Base-by-base conservation (phyloP, 306 rosid species). In the Vicia sativa region DNA sequence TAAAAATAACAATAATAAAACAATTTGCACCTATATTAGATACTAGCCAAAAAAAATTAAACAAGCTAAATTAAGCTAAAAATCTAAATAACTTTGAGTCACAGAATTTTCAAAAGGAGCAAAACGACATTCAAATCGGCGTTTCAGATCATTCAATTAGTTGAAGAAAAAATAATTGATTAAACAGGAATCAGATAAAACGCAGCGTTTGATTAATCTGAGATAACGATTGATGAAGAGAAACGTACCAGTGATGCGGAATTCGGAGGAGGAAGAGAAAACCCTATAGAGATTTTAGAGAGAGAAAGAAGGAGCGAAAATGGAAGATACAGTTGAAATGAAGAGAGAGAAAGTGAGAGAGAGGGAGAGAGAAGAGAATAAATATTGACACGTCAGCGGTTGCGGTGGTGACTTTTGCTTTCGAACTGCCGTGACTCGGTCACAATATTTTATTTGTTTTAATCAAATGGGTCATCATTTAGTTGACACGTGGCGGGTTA, bases 201-300 rank as follows among this genome's bases (percentile, higher is more conserved):
- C 68, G 59, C 38, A 21, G 45, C 75, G 65, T 69, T 45, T 10
- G 38, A 55, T 26, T 13, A 60, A 45, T 35, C 42, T 26, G 25
- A 7, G 63, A 67, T 45, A 21, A 9, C 11, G 61, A 45, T 63
- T 53, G 5, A 74, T 9, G 26, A 55, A 34, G 16, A 70, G 35
- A 35, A 74, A 78, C 86, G 74, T 85, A 90, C 95, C 91, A 34
- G 76, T 26, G 77, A 76, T 5, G 70, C 34, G 65, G 81, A 71
- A 62, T 83, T 86, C 21, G 71, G 78, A 85, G 96, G 77, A 78
- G 77, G 75, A 73, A 68, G 77, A 75, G 88, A 75, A 93, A 88
- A 84, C 95, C 85, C 78, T 83, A 72, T 6, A 69, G 61, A 26
- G 80, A 77, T 63, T 76, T 46, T 35, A 67, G 76, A 69, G 61